Base-by-base conservation (phyloP, 495 filamentous ascomycete species). In the Podospora pseudopauciseta region DNA sequence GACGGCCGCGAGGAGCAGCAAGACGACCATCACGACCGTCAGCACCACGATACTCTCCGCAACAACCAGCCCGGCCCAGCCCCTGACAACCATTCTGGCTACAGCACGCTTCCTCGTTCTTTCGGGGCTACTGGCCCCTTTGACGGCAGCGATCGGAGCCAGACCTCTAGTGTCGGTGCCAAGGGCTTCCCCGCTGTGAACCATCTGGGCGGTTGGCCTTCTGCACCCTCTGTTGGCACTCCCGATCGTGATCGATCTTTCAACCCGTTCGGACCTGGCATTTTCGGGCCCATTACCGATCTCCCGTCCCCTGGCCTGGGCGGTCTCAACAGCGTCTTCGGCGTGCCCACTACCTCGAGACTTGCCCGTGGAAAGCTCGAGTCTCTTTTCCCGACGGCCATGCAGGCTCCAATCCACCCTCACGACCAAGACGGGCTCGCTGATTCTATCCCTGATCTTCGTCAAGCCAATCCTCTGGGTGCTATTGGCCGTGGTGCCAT, bases 361-460 rank as follows among this genome's bases (percentile, higher is more conserved):
- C 81, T 89, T 54, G 88, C 89, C 34, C 87, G 94, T 64, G 88
- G 87, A 78, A 96, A 92, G 77, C 80, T 98, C 64, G 91, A 90
- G 0, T 93, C 92, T 2, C 83, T 99, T 54, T 97, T 99, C 74
- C 93, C 94, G 16, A 74, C 84, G 9, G 88, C 90, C 2, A 94
- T 96, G 90, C 92, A 95, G 76, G 92, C 93, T n/a, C 91, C 94
- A 74, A 90, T 92, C 84, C 90, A 87, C 34, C 83, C 82, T 1
- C 84, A 89, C 55, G 84, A 87, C 5, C 85, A 90, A 44, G 85
- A 88, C 9, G 81, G 65, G 53, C 70, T 83, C 56, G 75, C 74
- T 57, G 86, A 87, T 63, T 83, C 84, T n/a, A 74, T 83, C 4
- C 78, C 81, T 4, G 85, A 86, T 60, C 70, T 81, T 57, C 78